Conservation (phyloP, 768 basidiomycete species). For the Pleurotus ostreatus region DNA sequence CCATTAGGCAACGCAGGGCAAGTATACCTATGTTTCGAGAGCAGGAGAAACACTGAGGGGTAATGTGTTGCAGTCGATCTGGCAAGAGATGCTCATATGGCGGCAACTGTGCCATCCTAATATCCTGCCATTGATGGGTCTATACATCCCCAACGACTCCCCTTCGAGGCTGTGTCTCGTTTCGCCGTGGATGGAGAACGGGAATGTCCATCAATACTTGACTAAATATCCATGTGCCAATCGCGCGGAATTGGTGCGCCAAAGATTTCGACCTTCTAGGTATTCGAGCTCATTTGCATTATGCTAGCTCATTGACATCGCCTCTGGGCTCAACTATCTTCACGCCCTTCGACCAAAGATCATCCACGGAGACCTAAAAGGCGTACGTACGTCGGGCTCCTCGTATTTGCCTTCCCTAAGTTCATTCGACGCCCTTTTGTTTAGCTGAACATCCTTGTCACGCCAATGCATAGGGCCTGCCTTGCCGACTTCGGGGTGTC, state of each 20-base stretch:
- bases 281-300: background rate
- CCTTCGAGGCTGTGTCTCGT: constrained; percentile 28
- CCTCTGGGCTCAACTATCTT: constrained; percentile 27
- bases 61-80: constrained; percentile 18
- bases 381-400: constrained; percentile 20
- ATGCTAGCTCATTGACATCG: constrained; percentile 27
- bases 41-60: background rate
- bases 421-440: background rate
- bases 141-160: constrained; percentile 22
- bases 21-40: background rate
- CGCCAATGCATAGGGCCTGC: constrained; percentile 34
- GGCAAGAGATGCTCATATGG: constrained; percentile 27
- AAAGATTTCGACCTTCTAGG: background rate
- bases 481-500: constrained; percentile 49
- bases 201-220: constrained; percentile 26
- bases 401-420: background rate
- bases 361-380: constrained; percentile 44
- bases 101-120: constrained; percentile 23
- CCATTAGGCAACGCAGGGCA: constrained; percentile 1
- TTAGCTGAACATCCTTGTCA: constrained; percentile 45
- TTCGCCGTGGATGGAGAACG: constrained; percentile 35
- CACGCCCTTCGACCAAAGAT: constrained; percentile 25
- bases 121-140: constrained; percentile 36
- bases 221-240: constrained; percentile 11
- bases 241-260: constrained; percentile 13